phyloP scores from a whole-genome alignment of 75 land plant genomes.

The Gnetum montanum region DNA sequence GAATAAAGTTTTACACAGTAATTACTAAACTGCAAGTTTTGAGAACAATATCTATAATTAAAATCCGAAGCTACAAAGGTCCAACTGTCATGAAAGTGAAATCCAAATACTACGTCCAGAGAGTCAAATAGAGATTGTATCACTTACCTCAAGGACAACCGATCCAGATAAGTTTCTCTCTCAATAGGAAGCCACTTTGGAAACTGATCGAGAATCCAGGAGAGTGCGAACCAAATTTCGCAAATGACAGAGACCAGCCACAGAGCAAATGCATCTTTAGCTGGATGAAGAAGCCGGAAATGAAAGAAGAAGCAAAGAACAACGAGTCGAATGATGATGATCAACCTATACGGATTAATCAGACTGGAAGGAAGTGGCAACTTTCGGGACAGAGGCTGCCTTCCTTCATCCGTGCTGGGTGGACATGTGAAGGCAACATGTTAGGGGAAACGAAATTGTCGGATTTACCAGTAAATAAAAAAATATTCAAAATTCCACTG shows the following conservation, averaged over 20 bases:
- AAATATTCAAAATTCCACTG: neutral
- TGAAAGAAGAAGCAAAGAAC: conserved; percentile 69
- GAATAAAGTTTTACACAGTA: neutral
- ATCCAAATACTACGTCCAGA: neutral
- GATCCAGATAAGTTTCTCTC: conserved; percentile 73
- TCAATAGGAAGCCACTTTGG: conserved; percentile 82
- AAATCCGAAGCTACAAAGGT: no score
- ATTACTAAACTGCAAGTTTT: neutral
- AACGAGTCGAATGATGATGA: conserved; percentile 64
- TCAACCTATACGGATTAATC: conserved; percentile 73
- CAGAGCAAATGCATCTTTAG: conserved; percentile 48
- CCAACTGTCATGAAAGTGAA: no score
- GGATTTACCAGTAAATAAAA: neutral
- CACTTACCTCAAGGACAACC: conserved; percentile 54
- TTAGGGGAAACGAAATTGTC: neutral
- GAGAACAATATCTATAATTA: neutral
- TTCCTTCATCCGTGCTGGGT: conserved; percentile 73
- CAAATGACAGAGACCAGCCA: conserved; percentile 79
- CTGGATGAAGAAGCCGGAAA: conserved; percentile 65
- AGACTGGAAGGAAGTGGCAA: conserved; percentile 55
- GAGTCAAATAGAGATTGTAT: neutral
- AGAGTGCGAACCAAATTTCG: conserved; percentile 88
- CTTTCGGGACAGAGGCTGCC: conserved; percentile 78
- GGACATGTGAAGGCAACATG: conserved; percentile 6
- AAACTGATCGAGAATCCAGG: conserved; percentile 90